Evolutionary conservation across 139 green algal species (phyloP), one percentile per base, ranked within the genome.

Genomic region (Coelastrella sp.): DNA sequence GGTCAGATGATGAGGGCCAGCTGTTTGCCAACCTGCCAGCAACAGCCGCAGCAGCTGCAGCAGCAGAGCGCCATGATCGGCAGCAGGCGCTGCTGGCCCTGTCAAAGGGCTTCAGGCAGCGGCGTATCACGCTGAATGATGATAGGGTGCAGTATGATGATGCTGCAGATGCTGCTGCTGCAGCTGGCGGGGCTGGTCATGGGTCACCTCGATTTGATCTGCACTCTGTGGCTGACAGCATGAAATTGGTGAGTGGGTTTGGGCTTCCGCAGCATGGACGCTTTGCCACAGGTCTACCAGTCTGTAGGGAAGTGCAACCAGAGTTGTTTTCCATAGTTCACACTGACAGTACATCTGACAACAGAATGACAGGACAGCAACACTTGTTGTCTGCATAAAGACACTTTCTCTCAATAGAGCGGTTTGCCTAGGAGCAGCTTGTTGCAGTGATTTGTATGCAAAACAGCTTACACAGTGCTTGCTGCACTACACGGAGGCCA

Each of bases 161-260:
- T 59, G 73, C 8, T 19, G 73, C 57, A 65, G 17, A 57, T 22
- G 73, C 66, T 57, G 66, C 74, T n/a, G 66, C 17, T 65, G 16
- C 59, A 23, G 74, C 66, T 57, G 66, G 3, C 11, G 61, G 71
- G 59, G 80, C 23, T 23, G 78, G 78, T 11, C 54, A 66, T 54
- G 23, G 20, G 13, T 87, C 82, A 3, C 82, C 65, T 65, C 22
- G 82, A 7, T 89, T 82, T 82, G 84, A 81, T 56, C n/a, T 89
- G 73, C 84, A 89, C 56, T 82, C 66, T 56, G 84, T 89, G 71
- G 84, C 84, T 7, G 84, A 89, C 17, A 89, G 84, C 58, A 89
- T 89, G 84, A 54, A n/a, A 7, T 71, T 82, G 84, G 84, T 89
- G 11, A 47, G 83, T 47, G 32, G 32, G 32, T 47, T 47, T 47